Evolutionary conservation across 768 basidiomycete genomes (phyloP).

Genomic region (Suillus plorans): DNA sequence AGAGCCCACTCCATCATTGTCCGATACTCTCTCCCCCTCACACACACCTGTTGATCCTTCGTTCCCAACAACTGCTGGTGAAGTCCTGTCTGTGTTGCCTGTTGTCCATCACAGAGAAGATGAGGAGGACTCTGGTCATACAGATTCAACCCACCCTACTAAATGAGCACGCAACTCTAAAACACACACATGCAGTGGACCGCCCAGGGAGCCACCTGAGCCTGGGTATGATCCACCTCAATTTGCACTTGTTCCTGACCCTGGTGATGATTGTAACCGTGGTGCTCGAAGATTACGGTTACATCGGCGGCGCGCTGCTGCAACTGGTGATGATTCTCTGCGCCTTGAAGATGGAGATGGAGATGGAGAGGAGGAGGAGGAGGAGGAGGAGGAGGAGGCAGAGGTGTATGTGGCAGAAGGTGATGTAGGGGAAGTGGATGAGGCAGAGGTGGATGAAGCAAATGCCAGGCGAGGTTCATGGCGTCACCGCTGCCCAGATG

Average conservation of each 20-base stretch:
- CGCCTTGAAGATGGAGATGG: not conserved
- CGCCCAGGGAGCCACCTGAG: not conserved
- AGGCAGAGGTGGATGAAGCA: not conserved
- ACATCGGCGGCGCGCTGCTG: not conserved
- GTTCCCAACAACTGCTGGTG: not conserved
- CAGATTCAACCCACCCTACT: not conserved
- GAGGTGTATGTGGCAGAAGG: no score
- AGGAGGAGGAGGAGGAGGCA: not conserved
- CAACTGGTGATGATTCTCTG: not conserved
- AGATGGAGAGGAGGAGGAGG: no score
- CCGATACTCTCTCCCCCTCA: no score
- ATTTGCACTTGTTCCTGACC: no score
- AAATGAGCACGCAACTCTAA: not conserved
- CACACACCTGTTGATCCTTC: not conserved
- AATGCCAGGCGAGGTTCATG: not conserved
- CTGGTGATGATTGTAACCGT: not conserved
- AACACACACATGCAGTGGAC: not conserved
- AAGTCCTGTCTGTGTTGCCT: not conserved
- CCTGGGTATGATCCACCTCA: no score
- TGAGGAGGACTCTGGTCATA: not conserved
- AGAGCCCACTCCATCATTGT: no score
- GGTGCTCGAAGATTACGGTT: not conserved
- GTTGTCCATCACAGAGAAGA: not conserved
- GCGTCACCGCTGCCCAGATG: not conserved
- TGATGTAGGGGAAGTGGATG: not conserved